phyloP scores from a whole-genome alignment of 2,329 filamentous ascomycete genomes.

The Fusarium sambucinum region DNA sequence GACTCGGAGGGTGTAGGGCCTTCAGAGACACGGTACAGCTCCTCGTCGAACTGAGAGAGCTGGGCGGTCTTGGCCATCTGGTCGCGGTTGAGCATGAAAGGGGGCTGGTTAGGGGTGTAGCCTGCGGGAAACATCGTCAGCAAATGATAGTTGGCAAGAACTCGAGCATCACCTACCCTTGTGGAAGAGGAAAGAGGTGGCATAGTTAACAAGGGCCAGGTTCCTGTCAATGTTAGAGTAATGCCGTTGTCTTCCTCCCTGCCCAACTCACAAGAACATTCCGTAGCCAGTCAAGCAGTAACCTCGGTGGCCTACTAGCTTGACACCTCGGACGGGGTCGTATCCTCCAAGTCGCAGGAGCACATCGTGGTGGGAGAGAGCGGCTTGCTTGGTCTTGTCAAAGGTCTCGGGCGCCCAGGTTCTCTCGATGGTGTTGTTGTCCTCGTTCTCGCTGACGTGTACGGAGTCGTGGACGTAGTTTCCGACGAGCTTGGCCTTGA shows the following conservation, averaged over 20 bases:
- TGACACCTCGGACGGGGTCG: conserved; percentile 91
- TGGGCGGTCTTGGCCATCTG: conserved; percentile 99
- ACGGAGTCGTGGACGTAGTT: conserved; percentile 84
- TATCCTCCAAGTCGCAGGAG: conserved; percentile 89
- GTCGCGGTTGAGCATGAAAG: conserved; percentile 94
- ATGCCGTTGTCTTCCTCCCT: not conserved
- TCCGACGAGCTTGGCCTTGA: conserved; percentile 83
- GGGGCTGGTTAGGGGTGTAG: conserved; percentile 86
- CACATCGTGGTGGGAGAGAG: conserved; percentile 95
- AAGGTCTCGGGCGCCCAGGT: conserved; percentile 85
- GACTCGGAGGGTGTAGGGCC: conserved; percentile 86
- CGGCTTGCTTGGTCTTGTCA: conserved; percentile 78
- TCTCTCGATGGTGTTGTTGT: conserved; percentile 82
- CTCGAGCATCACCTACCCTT: conserved; percentile 34
- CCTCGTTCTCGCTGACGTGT: conserved; percentile 85
- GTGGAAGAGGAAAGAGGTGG: conserved; percentile 80
- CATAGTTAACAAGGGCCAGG: conserved; percentile 94
- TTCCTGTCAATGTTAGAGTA: conserved; percentile 61
- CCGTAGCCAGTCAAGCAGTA: conserved; percentile 94
- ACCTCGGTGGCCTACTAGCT: conserved; percentile 93
- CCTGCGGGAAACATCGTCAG: conserved; percentile 57
- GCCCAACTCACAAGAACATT: conserved; percentile 72
- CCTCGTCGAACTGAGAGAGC: conserved; percentile 96
- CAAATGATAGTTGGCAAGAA: not conserved
- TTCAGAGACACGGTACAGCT: conserved; percentile 95